phyloP scores from a whole-genome alignment of 306 rosid species.

The Vigna unguiculata region DNA sequence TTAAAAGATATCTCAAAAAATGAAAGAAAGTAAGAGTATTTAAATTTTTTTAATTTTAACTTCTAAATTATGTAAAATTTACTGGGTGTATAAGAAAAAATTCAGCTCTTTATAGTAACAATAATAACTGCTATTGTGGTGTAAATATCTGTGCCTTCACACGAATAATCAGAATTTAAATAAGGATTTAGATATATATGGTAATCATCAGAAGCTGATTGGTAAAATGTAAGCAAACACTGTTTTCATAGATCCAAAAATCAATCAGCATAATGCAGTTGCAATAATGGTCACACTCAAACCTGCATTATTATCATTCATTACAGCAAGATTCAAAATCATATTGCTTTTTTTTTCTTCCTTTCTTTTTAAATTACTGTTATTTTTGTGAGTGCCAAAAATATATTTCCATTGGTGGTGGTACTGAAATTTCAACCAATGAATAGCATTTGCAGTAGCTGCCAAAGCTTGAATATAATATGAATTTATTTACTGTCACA shows the following conservation, averaged over 20 bases:
- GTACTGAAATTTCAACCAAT: constrained; percentile 9
- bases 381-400: neutral
- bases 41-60: too few relatives aligned
- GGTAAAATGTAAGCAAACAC: neutral
- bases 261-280: neutral
- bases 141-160: neutral
- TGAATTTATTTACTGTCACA: constrained; percentile 25
- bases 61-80: too few relatives aligned
- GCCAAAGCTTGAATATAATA: constrained; percentile 20
- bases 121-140: too few relatives aligned
- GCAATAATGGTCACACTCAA: constrained; percentile 11
- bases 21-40: too few relatives aligned
- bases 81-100: too few relatives aligned
- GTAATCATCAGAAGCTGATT: constrained; percentile 1
- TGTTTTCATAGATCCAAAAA: neutral
- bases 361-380: neutral
- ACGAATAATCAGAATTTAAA: neutral
- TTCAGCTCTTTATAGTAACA: too few relatives aligned
- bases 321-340: constrained; percentile 22
- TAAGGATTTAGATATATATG: neutral
- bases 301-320: constrained; percentile 33
- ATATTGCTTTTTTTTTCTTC: neutral
- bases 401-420: neutral
- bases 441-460: neutral
- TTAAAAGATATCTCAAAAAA: too few relatives aligned